phyloP scores from a whole-genome alignment of 306 rosid species.

The Acacia acuminata region DNA sequence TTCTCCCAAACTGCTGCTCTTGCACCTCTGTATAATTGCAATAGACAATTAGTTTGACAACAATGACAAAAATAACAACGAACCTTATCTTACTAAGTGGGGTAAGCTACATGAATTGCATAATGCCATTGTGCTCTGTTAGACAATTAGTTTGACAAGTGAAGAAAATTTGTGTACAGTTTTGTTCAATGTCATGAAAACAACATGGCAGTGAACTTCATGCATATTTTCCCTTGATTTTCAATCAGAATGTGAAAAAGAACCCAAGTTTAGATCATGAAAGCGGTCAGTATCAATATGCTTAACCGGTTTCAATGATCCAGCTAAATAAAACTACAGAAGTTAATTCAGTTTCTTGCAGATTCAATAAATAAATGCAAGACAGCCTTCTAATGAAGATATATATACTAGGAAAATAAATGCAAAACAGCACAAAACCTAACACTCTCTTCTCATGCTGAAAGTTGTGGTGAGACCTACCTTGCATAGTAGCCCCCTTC shows the following conservation, averaged over 20 bases:
- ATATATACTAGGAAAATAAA: background rate
- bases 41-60: background rate
- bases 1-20: constrained; percentile 99
- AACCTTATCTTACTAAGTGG: too few species aligned
- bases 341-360: background rate
- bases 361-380: constrained; percentile 17
- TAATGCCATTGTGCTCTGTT: background rate
- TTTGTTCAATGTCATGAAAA: background rate
- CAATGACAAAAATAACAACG: too few species aligned
- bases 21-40: constrained; percentile 68
- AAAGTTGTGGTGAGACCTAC: constrained; percentile 38
- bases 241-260: background rate
- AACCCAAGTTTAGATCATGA: background rate
- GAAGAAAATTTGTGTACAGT: background rate
- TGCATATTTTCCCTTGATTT: constrained; percentile 12
- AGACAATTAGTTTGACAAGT: constrained; percentile 28
- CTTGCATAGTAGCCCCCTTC: constrained; percentile 98
- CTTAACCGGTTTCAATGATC: constrained; percentile 16
- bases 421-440: background rate
- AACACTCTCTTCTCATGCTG: constrained; percentile 10
- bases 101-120: too few species aligned
- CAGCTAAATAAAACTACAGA: constrained; percentile 21
- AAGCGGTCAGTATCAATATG: background rate
- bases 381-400: background rate
- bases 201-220: constrained; percentile 18